A percentile compares a stretch with the other conserved stretches of the same genome.
These are phyloP conservation scores for Podospora pseudocomata DNA, from an alignment of 495 filamentous ascomycete species.

Conservation along the genomic window DNA sequence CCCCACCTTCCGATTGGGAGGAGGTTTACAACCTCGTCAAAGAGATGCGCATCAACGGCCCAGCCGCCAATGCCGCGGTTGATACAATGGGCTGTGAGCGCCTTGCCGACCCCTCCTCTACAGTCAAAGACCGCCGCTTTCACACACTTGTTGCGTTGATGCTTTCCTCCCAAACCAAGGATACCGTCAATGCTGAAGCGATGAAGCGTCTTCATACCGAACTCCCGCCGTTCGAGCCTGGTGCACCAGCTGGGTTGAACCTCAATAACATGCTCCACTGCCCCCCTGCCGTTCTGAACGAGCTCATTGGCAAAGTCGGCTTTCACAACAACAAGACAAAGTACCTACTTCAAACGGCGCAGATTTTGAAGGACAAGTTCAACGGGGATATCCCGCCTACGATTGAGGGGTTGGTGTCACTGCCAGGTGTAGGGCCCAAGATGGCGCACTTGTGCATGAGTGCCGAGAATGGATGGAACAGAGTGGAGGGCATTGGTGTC, in stretches of 20 bases:
- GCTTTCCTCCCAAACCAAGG: slow-evolving; percentile 96
- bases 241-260: slow-evolving; percentile 53
- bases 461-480: slow-evolving; percentile 51
- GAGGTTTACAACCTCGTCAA: slow-evolving; percentile 73
- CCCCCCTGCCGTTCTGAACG: slow-evolving; percentile 64
- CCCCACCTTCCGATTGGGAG: slow-evolving; percentile 80
- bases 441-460: slow-evolving; percentile 94
- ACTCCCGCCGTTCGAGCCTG: slow-evolving; percentile 51
- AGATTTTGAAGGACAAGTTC: slow-evolving; percentile 66
- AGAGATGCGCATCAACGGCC: slow-evolving; percentile 71
- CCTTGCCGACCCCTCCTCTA: slow-evolving; percentile 54
- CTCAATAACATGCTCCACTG: slow-evolving; percentile 77
- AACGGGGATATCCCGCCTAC: slow-evolving; percentile 79
- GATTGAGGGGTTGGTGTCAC: slow-evolving; percentile 67
- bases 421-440: slow-evolving; percentile 94
- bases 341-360: slow-evolving; percentile 76
- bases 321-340: slow-evolving; percentile 95
- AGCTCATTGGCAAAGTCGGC: slow-evolving; percentile 77
- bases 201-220: slow-evolving; percentile 75
- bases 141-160: slow-evolving; percentile 91
- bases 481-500: slow-evolving; percentile 60
- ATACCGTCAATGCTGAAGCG: slow-evolving; percentile 83
- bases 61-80: slow-evolving; percentile 67
- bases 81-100: slow-evolving; percentile 97
- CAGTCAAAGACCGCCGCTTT: slow-evolving; percentile 69